Conservation (phyloP, 306 rosid genomes). For the Datisca glomerata region DNA sequence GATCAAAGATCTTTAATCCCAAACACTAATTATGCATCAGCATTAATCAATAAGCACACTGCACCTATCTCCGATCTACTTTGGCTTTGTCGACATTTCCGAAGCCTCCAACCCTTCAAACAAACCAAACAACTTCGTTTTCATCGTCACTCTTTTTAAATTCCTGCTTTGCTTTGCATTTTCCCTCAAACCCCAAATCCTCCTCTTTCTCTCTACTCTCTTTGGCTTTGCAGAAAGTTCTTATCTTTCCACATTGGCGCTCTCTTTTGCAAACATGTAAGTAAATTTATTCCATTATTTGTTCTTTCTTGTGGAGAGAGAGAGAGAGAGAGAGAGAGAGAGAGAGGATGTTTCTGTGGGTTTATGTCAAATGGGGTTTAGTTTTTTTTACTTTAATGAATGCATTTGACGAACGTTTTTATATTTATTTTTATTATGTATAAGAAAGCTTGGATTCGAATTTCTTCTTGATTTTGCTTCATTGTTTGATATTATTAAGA, state of each 20-base stretch:
- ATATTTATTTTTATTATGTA: neutral
- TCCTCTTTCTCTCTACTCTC: neutral
- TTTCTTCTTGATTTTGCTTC: neutral
- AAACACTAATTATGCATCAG: no score
- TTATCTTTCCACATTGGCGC: constrained; percentile 25
- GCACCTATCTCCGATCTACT: neutral
- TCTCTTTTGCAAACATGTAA: constrained; percentile 20
- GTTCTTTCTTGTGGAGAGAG: neutral
- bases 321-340: no score
- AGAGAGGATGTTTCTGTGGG: no score
- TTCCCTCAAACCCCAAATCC: constrained; percentile 1
- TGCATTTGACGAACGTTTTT: neutral
- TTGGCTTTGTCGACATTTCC: constrained; percentile 3
- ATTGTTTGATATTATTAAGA: no score
- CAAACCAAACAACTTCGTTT: constrained; percentile 16
- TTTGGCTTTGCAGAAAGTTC: neutral
- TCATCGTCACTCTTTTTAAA: constrained; percentile 20
- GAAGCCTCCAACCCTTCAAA: neutral
- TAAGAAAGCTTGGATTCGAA: neutral
- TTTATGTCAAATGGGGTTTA: neutral
- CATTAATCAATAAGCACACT: neutral
- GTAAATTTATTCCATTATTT: constrained; percentile 1
- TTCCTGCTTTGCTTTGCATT: constrained; percentile 8
- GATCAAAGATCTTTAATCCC: no score
- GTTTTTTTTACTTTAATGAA: no score